These are phyloP conservation scores for Penicillium sp. DNA, from an alignment of 2,329 filamentous ascomycete species.

Conservation along the genomic window DNA sequence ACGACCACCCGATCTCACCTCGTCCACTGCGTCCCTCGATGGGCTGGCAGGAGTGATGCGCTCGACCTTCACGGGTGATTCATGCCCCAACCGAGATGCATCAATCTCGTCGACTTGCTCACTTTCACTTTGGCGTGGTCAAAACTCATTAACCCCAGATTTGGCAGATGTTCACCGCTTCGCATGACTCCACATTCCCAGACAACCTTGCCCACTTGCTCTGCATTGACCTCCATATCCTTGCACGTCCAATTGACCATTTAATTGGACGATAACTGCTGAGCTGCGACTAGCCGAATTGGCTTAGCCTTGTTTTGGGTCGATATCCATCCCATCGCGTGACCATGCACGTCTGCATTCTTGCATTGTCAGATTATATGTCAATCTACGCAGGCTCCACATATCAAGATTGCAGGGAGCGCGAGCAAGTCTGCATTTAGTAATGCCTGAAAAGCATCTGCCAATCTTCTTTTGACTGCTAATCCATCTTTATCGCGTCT, in stretches of 20 bases:
- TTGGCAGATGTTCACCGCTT: slow-evolving; percentile 57
- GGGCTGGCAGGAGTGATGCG: slow-evolving; percentile 58
- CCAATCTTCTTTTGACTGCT: background rate
- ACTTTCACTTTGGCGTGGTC: slow-evolving; percentile 47
- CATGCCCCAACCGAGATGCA: slow-evolving; percentile 50
- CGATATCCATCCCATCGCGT: slow-evolving; percentile 63
- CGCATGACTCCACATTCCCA: slow-evolving; percentile 61
- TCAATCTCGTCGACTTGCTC: slow-evolving; percentile 42
- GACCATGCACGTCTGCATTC: slow-evolving; percentile 54
- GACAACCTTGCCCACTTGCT: slow-evolving; percentile 55
- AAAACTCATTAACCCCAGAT: slow-evolving; percentile 52
- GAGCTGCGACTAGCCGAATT: slow-evolving; percentile 61
- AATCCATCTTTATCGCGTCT: background rate
- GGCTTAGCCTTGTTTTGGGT: slow-evolving; percentile 48
- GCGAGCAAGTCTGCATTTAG: slow-evolving; percentile 50
- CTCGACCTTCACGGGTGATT: slow-evolving; percentile 58
- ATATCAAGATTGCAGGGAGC: slow-evolving; percentile 54
- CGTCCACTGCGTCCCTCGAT: slow-evolving; percentile 56
- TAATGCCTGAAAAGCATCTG: slow-evolving; percentile 53
- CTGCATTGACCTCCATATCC: slow-evolving; percentile 57
- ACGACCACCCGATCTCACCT: slow-evolving; percentile 59
- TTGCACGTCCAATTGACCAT: slow-evolving; percentile 48
- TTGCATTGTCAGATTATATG: slow-evolving; percentile 27
- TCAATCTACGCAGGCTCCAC: background rate
- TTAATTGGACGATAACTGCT: slow-evolving; percentile 61